phyloP scores from a whole-genome alignment of 2,329 filamentous ascomycete species.

The Penicillium glabrum region DNA sequence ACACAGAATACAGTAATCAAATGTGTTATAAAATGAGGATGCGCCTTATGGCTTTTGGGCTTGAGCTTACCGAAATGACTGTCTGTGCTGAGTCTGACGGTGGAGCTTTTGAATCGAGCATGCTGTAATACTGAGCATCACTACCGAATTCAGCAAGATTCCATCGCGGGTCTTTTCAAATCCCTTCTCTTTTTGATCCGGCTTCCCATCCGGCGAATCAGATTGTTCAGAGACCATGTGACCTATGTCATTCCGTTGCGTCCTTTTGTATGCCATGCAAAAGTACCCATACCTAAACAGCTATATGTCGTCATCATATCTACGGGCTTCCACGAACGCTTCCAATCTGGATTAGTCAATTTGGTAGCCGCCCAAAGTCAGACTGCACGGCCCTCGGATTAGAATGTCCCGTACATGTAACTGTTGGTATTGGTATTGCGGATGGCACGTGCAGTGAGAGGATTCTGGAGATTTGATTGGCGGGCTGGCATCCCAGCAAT shows the following conservation, averaged over 20 bases:
- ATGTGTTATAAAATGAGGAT: neutral
- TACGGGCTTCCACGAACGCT: neutral
- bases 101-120: neutral
- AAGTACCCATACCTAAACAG: neutral
- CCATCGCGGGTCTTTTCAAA: neutral
- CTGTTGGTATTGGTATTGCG: slow-evolving; percentile 8
- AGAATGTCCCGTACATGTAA: neutral
- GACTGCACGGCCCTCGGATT: neutral
- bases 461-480: slow-evolving; percentile 8
- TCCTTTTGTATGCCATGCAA: neutral
- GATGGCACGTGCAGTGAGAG: slow-evolving; percentile 1
- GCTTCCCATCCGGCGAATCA: neutral
- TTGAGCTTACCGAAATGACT: neutral
- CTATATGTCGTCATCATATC: neutral
- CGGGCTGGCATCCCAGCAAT: slow-evolving; percentile 21
- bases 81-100: neutral
- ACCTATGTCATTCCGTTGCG: neutral
- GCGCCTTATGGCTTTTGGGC: neutral
- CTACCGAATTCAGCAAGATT: neutral
- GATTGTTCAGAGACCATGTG: neutral
- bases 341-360: neutral
- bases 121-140: neutral
- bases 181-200: neutral
- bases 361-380: neutral
- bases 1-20: neutral